A percentile compares a stretch with the other conserved stretches of the same genome.
These are phyloP conservation scores for Rhodocollybia butyracea DNA, from an alignment of 768 basidiomycete species.

Conservation along the genomic window DNA sequence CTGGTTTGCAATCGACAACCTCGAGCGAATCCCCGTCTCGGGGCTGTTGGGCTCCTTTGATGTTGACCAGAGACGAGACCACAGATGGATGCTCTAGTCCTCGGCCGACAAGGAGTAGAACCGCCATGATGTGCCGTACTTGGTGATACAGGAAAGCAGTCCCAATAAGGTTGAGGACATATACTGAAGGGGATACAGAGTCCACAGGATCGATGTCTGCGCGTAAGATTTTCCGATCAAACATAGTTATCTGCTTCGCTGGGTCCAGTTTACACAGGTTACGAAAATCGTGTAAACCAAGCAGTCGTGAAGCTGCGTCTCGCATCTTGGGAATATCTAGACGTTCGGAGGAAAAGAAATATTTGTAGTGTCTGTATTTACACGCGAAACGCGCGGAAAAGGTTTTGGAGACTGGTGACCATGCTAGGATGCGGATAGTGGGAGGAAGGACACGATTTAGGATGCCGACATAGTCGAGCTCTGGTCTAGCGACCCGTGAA, in stretches of 20 bases:
- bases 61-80: slow-evolving; percentile 72
- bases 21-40: slow-evolving; percentile 34
- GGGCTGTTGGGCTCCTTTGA: slow-evolving; percentile 41
- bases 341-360: slow-evolving; percentile 76
- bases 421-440: slow-evolving; percentile 87
- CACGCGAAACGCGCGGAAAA: slow-evolving; percentile 94
- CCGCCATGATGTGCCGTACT: slow-evolving; percentile 90
- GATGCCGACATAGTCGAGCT: slow-evolving; percentile 73
- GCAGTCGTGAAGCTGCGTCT: slow-evolving; percentile 62
- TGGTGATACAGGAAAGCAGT: slow-evolving; percentile 94
- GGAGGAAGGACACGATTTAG: slow-evolving; percentile 88
- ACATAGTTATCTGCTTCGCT: slow-evolving; percentile 84
- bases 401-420: slow-evolving; percentile 77
- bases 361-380: slow-evolving; percentile 90
- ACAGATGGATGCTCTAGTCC: slow-evolving; percentile 73
- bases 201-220: slow-evolving; percentile 59
- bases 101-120: slow-evolving; percentile 85
- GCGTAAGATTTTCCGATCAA: slow-evolving; percentile 61
- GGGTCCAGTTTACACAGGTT: slow-evolving; percentile 95
- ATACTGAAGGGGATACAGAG: slow-evolving; percentile 28
- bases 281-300: slow-evolving; percentile 93
- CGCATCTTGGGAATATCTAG: slow-evolving; percentile 78
- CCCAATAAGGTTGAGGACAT: slow-evolving; percentile 83
- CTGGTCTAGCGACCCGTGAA: slow-evolving; percentile 29
- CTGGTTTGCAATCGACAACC: slow-evolving; percentile 71